Evolutionary conservation across 768 basidiomycete genomes (phyloP), one percentile per base, ranked within the genome.

Genomic region (Trametes punicea): DNA sequence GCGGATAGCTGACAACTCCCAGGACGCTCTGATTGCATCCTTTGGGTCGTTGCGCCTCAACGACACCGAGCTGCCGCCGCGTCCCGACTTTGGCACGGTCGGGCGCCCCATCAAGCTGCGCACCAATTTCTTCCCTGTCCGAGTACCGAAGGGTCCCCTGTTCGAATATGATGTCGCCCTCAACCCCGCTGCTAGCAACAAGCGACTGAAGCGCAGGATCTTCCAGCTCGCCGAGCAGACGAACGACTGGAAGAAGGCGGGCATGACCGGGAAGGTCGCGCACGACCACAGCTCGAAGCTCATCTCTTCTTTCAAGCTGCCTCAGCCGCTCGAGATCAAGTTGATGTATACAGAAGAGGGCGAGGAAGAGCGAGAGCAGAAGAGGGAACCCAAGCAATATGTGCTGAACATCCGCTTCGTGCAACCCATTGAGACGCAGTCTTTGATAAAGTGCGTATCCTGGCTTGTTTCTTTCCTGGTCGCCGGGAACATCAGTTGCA

Each of bases 101-200:
- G 80, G 80, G 23, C 70, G 20, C 15, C 60, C 67, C 38, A 74
- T 82, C 68, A 78, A 74, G 51, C 70, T 83, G 36, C 77, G 80
- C 20, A 67, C 80, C 2, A 81, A 81, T 51, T 81, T 81, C 69
- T 81, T 83, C 62, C 73, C 80, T 8, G 65, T 83, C 20, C 67
- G 65, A 15, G 69, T 80, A 16, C 79, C 80, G 6, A 76, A 75
- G 53, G 74, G 73, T 6, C 74, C 77, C 1, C 40, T 83, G 21
- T 72, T 72, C 59, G 80, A 81, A 53, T 81, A 81, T 53, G 77
- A 77, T 46, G 72, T 80, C 29, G 59, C 67, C n/a, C 73, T 78
- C 20, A 62, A 69, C 0, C 79, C 78, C 2, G 70, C 66, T 1
- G 70, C 70, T 8, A 46, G 71, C 15, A 56, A 62, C 29, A 71